Conservation (phyloP, 208 protist species). For the Leishmania guyanensis region DNA sequence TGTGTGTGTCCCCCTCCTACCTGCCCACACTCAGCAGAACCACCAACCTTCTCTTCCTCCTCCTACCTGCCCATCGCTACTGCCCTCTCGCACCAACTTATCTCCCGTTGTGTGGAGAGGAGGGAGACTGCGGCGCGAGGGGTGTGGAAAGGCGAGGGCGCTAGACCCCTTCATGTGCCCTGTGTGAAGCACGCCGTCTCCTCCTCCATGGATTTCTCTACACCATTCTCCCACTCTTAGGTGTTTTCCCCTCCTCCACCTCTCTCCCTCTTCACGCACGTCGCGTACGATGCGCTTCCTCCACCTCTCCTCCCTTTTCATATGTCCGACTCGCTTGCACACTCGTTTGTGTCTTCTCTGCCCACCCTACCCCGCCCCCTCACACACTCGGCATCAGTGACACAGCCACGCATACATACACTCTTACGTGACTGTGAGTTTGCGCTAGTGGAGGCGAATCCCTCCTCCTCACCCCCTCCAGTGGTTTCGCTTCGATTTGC, state of each 20-base stretch:
- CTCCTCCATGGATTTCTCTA: not conserved
- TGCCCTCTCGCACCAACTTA: not conserved
- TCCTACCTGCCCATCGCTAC: not conserved
- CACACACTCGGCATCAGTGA: not conserved
- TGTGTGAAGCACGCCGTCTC: not conserved
- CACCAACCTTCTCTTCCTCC: not conserved
- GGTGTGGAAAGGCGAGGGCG: too few species aligned
- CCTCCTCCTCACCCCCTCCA: too few species aligned
- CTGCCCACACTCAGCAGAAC: not conserved
- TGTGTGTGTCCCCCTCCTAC: not conserved
- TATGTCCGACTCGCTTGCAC: not conserved
- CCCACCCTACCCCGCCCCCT: not conserved
- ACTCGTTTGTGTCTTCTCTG: not conserved
- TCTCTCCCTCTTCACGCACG: not conserved
- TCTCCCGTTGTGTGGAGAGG: not conserved
- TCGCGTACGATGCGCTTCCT: not conserved
- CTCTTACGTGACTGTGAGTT: not conserved
- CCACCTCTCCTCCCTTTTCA: not conserved
- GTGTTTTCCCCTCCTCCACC: not conserved
- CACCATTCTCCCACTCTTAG: not conserved
- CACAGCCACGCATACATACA: not conserved
- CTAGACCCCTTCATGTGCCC: not conserved
- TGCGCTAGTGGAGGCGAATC: not conserved
- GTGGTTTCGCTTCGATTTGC: too few species aligned
- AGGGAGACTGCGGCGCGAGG: not conserved